A percentile compares a stretch with the other conserved stretches of the same genome.
These are phyloP conservation scores for Colletotrichum gloeosporioides DNA, from an alignment of 2,329 filamentous ascomycete genomes.

Conservation along the genomic window DNA sequence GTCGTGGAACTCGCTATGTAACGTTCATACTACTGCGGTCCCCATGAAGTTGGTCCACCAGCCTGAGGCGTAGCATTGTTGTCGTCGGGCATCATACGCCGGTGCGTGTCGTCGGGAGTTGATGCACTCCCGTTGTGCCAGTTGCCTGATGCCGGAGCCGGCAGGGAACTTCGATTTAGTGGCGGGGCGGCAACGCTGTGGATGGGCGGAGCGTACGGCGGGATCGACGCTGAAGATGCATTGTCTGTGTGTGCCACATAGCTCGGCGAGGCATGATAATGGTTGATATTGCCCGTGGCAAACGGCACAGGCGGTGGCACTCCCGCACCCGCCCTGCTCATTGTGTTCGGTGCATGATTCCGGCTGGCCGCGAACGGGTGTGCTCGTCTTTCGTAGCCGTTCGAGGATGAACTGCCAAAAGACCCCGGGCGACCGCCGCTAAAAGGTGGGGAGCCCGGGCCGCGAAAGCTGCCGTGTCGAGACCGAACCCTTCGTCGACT, in stretches of 20 bases:
- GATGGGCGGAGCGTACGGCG: neutral
- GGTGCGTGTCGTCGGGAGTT: neutral
- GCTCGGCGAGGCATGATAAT: neutral
- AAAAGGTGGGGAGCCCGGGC: constrained; percentile 15
- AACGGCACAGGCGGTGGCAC: neutral
- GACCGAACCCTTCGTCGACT: constrained; percentile 14
- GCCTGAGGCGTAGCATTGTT: neutral
- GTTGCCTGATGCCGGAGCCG: neutral
- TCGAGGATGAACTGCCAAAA: neutral
- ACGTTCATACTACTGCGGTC: neutral
- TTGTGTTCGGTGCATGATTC: neutral
- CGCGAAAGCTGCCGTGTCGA: constrained; percentile 5
- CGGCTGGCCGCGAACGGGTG: neutral
- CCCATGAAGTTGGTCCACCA: neutral
- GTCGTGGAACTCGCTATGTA: neutral
- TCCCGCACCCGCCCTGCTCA: neutral
- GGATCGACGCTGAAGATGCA: neutral
- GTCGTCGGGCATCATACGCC: neutral
- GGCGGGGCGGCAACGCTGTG: neutral
- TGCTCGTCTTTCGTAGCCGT: neutral
- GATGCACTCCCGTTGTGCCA: neutral
- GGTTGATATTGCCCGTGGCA: neutral
- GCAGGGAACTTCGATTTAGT: constrained; percentile 12
- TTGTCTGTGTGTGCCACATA: neutral
- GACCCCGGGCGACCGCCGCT: neutral